Conservation (phyloP, 1,284 basidiomycete species). For the Golubevia pallescens region DNA sequence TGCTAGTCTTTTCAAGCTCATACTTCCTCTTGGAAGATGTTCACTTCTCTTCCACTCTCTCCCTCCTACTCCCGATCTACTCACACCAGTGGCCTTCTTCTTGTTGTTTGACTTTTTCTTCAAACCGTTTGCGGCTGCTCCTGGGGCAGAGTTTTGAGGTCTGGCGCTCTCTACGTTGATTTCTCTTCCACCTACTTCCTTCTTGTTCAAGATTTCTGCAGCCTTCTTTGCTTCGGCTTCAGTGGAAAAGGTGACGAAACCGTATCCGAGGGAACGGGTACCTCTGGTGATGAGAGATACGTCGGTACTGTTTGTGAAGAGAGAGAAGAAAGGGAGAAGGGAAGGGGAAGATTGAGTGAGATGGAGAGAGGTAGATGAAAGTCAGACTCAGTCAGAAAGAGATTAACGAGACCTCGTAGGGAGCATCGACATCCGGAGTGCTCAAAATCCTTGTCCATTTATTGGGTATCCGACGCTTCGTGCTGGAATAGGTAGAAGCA, state of each 20-base stretch:
- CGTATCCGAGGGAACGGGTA: constrained; percentile 55
- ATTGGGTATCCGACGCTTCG: too few relatives aligned
- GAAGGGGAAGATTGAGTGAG: background rate
- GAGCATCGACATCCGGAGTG: too few relatives aligned
- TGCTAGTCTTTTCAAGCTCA: background rate
- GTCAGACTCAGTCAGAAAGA: too few relatives aligned
- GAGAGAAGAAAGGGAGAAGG: constrained; percentile 1
- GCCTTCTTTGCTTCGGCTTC: constrained; percentile 47
- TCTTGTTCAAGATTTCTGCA: constrained; percentile 46
- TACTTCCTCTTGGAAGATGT: background rate
- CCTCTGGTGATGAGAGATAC: constrained; percentile 56
- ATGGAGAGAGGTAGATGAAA: background rate
- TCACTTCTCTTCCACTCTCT: background rate
- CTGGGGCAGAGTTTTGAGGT: constrained; percentile 32
- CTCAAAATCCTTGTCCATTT: too few relatives aligned
- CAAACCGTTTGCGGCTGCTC: constrained; percentile 13
- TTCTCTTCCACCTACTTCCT: constrained; percentile 47
- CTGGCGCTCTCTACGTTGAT: constrained; percentile 55
- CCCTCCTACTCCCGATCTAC: background rate
- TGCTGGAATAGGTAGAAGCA: too few relatives aligned
- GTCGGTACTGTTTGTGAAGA: constrained; percentile 22
- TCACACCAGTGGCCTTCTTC: constrained; percentile 4
- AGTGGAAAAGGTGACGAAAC: constrained; percentile 52
- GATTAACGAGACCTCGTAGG: too few relatives aligned
- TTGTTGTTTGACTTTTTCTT: constrained; percentile 10